phyloP scores from a whole-genome alignment of 2,329 filamentous ascomycete species.

The Clonostachys chloroleuca region DNA sequence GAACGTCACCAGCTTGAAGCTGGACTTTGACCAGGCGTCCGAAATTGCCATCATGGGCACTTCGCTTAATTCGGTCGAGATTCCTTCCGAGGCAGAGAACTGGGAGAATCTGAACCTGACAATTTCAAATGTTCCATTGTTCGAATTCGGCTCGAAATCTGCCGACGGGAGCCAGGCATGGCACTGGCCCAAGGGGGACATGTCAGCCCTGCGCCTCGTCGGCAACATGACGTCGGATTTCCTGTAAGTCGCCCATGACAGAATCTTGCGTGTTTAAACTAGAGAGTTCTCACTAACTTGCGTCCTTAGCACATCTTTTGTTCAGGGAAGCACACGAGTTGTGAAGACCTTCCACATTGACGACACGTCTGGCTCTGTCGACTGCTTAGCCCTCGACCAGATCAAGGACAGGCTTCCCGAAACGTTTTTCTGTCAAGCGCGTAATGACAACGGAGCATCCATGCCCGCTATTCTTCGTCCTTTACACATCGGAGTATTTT shows the following conservation, averaged over 20 bases:
- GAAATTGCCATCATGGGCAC: not conserved
- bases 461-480: too few species aligned
- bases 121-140: not conserved
- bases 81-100: not conserved
- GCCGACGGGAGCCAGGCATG: not conserved
- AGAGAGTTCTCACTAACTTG: too few species aligned
- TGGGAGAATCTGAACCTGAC: not conserved
- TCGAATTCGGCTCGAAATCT: not conserved
- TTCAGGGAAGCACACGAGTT: too few species aligned
- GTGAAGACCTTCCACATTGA: too few species aligned
- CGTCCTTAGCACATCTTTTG: too few species aligned
- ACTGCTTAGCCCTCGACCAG: too few species aligned
- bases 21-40: not conserved
- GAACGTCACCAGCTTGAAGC: not conserved
- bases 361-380: too few species aligned
- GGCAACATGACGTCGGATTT: not conserved
- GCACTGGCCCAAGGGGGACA: not conserved
- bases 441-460: too few species aligned
- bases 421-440: too few species aligned
- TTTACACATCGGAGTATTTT: too few species aligned
- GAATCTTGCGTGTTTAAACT: too few species aligned
- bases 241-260: not conserved
- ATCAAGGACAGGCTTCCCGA: too few species aligned
- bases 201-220: not conserved
- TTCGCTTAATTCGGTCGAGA: not conserved